Conservation (phyloP, 139 green algal species). For the Picochlorum costavermella region DNA sequence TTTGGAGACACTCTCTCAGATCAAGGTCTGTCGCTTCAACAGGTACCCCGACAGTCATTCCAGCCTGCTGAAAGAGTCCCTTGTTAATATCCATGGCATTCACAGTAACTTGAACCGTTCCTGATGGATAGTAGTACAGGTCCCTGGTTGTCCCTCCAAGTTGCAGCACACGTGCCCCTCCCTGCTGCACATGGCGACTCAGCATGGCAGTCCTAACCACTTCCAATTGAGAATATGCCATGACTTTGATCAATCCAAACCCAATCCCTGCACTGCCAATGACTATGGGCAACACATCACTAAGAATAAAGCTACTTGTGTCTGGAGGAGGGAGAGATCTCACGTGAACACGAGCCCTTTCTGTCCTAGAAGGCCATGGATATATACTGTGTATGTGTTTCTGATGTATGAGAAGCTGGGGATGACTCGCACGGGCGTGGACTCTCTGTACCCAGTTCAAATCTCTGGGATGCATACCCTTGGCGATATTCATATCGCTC, state of each 20-base stretch:
- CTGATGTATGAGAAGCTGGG: too few species aligned
- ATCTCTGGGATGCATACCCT: too few species aligned
- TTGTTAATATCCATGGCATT: constrained; percentile 37
- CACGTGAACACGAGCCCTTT: too few species aligned
- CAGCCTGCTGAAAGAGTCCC: constrained; percentile 50
- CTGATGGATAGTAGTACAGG: constrained; percentile 58
- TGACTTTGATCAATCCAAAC: constrained; percentile 23
- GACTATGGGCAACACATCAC: too few species aligned
- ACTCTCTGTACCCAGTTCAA: too few species aligned
- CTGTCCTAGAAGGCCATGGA: too few species aligned
- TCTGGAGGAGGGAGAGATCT: too few species aligned
- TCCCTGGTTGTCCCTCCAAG: constrained; percentile 40
- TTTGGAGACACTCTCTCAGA: constrained; percentile 18
- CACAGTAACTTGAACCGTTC: constrained; percentile 30
- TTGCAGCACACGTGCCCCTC: constrained; percentile 32
- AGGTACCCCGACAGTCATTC: constrained; percentile 40
- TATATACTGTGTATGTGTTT: too few species aligned
- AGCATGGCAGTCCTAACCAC: constrained; percentile 52
- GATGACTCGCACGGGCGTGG: too few species aligned
- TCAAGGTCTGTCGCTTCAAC: constrained; percentile 10
- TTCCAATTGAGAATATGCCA: constrained; percentile 46
- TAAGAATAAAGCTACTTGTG: too few species aligned
- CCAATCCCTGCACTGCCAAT: not conserved
- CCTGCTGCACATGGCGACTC: constrained; percentile 32
- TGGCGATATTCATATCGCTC: too few species aligned